Percentiles rank a stretch among this genome's conserved stretches.
Conservation (phyloP, 192 early-diverging fungal species). For the Coemansia umbellata region DNA sequence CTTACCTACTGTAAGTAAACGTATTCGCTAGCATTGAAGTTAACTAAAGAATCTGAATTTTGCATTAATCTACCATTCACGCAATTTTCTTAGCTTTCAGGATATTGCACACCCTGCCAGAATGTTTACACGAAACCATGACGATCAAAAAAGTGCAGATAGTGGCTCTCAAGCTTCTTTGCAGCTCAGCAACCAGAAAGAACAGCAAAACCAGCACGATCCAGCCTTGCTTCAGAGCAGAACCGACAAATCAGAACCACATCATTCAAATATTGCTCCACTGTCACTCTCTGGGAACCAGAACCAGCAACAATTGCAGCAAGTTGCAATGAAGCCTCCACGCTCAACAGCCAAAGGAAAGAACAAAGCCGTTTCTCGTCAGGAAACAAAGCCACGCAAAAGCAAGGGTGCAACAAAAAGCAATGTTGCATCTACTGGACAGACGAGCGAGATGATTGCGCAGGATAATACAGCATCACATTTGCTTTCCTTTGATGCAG, state of each 20-base stretch:
- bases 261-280: constrained; percentile 17
- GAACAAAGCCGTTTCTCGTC: not conserved
- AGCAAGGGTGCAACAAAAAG: constrained; percentile 1
- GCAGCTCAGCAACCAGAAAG: not conserved
- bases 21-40: too few relatives aligned
- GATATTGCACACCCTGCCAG: too few relatives aligned
- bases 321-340: not conserved
- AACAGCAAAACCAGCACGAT: not conserved
- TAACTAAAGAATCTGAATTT: too few relatives aligned
- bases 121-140: constrained; percentile 31
- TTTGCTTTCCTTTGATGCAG: constrained; percentile 17
- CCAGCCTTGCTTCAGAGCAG: too few relatives aligned
- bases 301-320: not conserved
- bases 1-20: too few relatives aligned
- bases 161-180: not conserved
- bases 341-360: not conserved
- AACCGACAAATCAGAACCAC: not conserved
- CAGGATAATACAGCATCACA: not conserved
- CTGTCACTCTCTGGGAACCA: constrained; percentile 3
- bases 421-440: too few relatives aligned
- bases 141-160: constrained; percentile 2
- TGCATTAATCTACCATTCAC: too few relatives aligned
- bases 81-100: too few relatives aligned
- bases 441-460: too few relatives aligned
- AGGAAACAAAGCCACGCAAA: constrained; percentile 3